These are phyloP conservation scores for Zelopaecilomyces penicillatus DNA, from an alignment of 2,329 filamentous ascomycete species.

Conservation along the genomic window DNA sequence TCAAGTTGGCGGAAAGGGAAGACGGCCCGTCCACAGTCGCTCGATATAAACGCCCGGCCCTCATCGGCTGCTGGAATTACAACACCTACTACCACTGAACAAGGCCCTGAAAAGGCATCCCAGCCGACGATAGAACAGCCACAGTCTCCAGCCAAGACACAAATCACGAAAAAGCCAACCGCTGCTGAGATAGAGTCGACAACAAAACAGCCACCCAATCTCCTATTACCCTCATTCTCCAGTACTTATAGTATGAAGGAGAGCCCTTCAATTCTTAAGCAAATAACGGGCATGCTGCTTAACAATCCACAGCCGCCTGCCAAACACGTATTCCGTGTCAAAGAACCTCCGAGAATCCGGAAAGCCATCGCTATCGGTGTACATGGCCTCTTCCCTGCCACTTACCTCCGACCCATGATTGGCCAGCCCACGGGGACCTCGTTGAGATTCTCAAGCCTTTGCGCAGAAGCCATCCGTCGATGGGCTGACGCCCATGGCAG, in stretches of 20 bases:
- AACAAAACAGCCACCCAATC: constrained; percentile 44
- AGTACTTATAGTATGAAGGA: constrained; percentile 60
- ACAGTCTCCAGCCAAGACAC: constrained; percentile 16
- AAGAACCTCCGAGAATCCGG: constrained; percentile 63
- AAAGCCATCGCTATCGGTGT: constrained; percentile 89
- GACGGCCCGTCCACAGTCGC: constrained; percentile 36
- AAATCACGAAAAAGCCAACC: constrained; percentile 12
- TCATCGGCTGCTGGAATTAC: constrained; percentile 14
- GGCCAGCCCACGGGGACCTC: constrained; percentile 95
- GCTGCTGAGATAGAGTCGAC: constrained; percentile 13
- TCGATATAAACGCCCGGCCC: constrained; percentile 35
- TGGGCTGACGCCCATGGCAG: constrained; percentile 73
- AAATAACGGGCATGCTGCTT: constrained; percentile 52
- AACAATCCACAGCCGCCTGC: constrained; percentile 47
- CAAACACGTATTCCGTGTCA: constrained; percentile 64
- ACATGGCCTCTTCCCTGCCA: constrained; percentile 86
- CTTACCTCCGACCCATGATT: constrained; percentile 78
- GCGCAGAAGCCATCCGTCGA: constrained; percentile 70
- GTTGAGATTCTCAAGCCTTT: constrained; percentile 82
- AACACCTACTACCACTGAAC: constrained; percentile 5
- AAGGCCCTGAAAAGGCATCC: not conserved
- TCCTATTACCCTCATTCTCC: constrained; percentile 61
- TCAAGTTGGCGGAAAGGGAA: constrained; percentile 36
- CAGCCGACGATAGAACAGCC: constrained; percentile 2
- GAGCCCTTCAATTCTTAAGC: constrained; percentile 61